Evolutionary conservation across 306 rosid species (phyloP), one percentile per base, ranked within the genome.

Genomic region (Parietaria judaica): DNA sequence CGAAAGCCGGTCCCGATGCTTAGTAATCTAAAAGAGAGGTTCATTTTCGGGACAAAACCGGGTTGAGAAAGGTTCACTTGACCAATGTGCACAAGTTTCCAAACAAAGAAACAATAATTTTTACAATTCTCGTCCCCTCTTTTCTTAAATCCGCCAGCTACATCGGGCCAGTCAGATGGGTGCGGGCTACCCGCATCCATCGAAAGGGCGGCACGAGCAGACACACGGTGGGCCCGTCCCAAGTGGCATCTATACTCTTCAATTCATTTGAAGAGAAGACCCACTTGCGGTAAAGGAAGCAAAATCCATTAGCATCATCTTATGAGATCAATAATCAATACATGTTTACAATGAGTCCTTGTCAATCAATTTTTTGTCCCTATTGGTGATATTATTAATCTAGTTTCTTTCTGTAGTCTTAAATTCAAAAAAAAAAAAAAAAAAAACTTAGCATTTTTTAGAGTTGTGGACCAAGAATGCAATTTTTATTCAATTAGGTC

Each of bases 291-390:
- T 7, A 15, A 59, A 14, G 6, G 43, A 39, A 59, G 5, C 10
- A 34, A 9, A 58, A 58, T 38, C 23, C 23, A 6, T 13, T 58
- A 17, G 64, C 36, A n/a, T 43, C 23, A 43, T 41, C 37, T 11
- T 9, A 59, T 59, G 34, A 59, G 50, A 49, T 23, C 31, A 23
- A 46, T 14, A 52, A 8, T 63, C 14, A 49, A 63, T 63, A 56
- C 56, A 48, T 14, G 54, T n/a, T 62, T 3, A 7, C 47, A 37
- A 35, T 35, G 7, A 23, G 66, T 63, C 47, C 31, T 35, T 49
- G 36, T 49, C 66, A 41, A 2, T n/a, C 14, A 17, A 1, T 60
- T 14, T 50, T 35, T 36, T 36, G 48, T 34, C 55, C 44, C 5
- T 8, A 44, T 14, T 62, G 31, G 16, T 61, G 10, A 23, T 23